Percentiles rank a stretch among this genome's conserved stretches.
These are phyloP conservation scores for Adansonia grandidieri DNA, from an alignment of 441 rosid genomes.

Conservation along the genomic window DNA sequence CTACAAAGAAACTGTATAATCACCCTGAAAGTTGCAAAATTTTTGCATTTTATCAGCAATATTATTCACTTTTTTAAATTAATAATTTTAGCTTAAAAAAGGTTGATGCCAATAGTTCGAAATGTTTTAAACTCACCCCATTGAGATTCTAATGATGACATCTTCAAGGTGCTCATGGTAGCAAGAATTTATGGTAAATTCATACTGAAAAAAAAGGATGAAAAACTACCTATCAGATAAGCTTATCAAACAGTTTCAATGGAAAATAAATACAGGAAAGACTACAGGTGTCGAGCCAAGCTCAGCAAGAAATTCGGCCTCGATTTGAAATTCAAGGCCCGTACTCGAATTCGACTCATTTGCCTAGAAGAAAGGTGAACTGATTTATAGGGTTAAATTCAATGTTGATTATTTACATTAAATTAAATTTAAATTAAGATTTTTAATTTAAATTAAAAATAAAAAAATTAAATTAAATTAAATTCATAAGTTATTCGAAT, in stretches of 20 bases:
- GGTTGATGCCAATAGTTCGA: background rate
- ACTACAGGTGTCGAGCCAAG: background rate
- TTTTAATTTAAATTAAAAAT: too few species aligned
- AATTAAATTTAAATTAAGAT: too few species aligned
- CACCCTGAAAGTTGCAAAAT: conserved; percentile 51
- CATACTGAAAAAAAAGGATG: conserved; percentile 53
- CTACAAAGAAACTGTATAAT: conserved; percentile 84
- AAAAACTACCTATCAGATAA: background rate
- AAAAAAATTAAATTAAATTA: too few species aligned
- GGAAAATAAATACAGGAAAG: background rate
- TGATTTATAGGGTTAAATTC: too few species aligned
- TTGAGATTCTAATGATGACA: conserved; percentile 63
- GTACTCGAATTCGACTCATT: too few species aligned
- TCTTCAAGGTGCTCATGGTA: conserved; percentile 60
- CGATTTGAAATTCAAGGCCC: too few species aligned
- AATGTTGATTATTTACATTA: too few species aligned
- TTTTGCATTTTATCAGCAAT: conserved; percentile 9
- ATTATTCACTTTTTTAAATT: background rate
- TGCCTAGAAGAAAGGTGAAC: too few species aligned
- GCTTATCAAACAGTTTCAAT: background rate
- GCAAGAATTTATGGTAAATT: conserved; percentile 54
- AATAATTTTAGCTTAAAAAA: background rate
- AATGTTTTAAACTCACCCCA: conserved; percentile 65
- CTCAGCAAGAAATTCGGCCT: too few species aligned
- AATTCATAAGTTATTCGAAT: too few species aligned